These are phyloP conservation scores for Trametes villosa DNA, from an alignment of 768 basidiomycete genomes.

Conservation along the genomic window DNA sequence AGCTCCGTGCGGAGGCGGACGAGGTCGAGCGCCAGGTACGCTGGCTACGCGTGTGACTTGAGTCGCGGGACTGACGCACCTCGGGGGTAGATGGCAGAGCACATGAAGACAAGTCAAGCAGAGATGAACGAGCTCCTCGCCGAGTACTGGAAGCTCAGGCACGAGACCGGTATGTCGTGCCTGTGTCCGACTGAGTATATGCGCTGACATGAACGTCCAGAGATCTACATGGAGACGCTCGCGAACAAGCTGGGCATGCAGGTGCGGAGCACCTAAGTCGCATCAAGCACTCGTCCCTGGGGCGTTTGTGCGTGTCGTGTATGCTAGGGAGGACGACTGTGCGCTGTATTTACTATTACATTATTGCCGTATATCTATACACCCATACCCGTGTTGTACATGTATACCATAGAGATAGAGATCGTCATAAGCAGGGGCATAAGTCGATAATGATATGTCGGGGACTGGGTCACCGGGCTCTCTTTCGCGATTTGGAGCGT, in stretches of 20 bases:
- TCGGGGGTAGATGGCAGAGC: conserved; percentile 72
- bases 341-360: neutral
- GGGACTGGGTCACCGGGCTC: neutral
- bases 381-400: conserved; percentile 21
- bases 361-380: conserved; percentile 8
- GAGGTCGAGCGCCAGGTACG: conserved; percentile 67
- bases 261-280: conserved; percentile 26
- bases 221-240: conserved; percentile 86
- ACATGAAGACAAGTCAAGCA: conserved; percentile 70
- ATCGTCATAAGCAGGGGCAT: neutral
- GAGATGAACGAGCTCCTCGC: conserved; percentile 82
- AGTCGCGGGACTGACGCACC: neutral
- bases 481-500: conserved; percentile 17
- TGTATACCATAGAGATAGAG: neutral
- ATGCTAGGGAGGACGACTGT: neutral
- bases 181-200: neutral
- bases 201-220: conserved; percentile 40
- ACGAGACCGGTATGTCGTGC: conserved; percentile 62
- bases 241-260: conserved; percentile 69
- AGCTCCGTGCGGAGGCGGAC: conserved; percentile 70
- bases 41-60: neutral
- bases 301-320: no score
- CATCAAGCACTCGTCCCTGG: no score
- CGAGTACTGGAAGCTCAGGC: conserved; percentile 83
- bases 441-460: neutral